These are phyloP conservation scores for Pleurotus giganteus DNA, from an alignment of 768 basidiomycete species.

Conservation along the genomic window DNA sequence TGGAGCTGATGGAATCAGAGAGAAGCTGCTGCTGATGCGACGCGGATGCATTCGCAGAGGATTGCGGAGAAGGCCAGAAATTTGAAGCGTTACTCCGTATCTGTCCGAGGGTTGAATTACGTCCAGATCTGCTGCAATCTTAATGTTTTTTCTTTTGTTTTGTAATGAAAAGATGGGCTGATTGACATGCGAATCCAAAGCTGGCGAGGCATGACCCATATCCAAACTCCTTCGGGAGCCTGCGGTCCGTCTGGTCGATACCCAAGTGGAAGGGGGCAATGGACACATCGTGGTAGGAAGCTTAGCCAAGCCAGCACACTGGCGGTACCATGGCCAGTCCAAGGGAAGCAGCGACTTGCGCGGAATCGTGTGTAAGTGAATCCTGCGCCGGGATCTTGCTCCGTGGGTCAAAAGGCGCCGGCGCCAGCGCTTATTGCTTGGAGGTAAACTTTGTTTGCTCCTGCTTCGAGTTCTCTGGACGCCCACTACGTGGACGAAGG, in stretches of 20 bases:
- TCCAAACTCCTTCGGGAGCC: not conserved
- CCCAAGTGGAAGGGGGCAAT: not conserved
- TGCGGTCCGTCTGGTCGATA: not conserved
- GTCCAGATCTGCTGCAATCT: not conserved
- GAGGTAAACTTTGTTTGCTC: not conserved
- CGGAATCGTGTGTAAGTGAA: not conserved
- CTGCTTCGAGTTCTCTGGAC: not conserved
- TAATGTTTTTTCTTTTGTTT: not conserved
- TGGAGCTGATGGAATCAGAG: constrained; percentile 1
- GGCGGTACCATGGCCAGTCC: not conserved
- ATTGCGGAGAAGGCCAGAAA: constrained; percentile 7
- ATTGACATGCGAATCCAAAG: too few relatives aligned
- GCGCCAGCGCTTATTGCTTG: not conserved
- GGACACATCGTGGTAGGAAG: not conserved
- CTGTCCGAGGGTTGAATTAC: not conserved
- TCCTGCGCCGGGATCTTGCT: constrained; percentile 5
- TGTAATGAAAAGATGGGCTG: too few relatives aligned
- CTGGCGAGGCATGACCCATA: not conserved
- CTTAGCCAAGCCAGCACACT: too few relatives aligned
- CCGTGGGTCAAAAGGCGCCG: not conserved
- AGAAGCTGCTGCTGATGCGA: not conserved
- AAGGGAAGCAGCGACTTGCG: not conserved
- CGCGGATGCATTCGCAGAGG: constrained; percentile 4
- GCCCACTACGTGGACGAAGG: not conserved
- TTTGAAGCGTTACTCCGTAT: constrained; percentile 8